Evolutionary conservation across 192 early-diverging fungal species (phyloP).

Genomic region (Backusella sp.): DNA sequence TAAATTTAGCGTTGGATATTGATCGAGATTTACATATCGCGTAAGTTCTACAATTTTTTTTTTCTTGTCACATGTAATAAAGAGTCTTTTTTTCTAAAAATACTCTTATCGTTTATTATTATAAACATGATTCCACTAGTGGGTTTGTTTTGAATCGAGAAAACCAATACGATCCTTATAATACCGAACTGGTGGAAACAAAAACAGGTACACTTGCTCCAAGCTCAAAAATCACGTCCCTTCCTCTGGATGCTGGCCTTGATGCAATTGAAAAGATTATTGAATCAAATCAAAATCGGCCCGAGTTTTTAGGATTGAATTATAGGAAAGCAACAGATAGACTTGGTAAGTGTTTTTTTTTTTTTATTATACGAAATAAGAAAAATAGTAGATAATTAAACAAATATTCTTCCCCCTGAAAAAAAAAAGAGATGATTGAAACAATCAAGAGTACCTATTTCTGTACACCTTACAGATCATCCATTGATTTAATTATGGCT

Average conservation of each 20-base stretch:
- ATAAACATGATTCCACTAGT: neutral
- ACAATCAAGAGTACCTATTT: neutral
- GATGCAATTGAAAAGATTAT: neutral
- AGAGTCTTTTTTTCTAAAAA: neutral
- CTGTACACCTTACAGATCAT: constrained; percentile 2
- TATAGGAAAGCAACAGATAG: neutral
- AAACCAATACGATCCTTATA: neutral
- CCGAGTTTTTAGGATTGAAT: neutral
- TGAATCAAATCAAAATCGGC: neutral
- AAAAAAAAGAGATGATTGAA: neutral
- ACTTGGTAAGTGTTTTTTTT: neutral
- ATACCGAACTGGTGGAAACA: neutral
- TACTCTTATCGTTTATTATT: neutral
- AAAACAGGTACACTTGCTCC: neutral
- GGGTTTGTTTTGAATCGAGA: constrained; percentile 7
- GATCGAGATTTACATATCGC: constrained; percentile 1
- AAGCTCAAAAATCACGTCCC: neutral
- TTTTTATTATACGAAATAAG: neutral
- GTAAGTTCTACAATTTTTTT: neutral
- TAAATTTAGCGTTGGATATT: neutral
- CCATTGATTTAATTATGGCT: neutral
- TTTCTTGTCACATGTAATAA: neutral
- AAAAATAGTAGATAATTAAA: neutral
- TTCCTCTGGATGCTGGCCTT: neutral
- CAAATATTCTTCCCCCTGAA: neutral